These are phyloP conservation scores for Tagetes patula DNA, from an alignment of 129 eudicot genomes.

Conservation along the genomic window DNA sequence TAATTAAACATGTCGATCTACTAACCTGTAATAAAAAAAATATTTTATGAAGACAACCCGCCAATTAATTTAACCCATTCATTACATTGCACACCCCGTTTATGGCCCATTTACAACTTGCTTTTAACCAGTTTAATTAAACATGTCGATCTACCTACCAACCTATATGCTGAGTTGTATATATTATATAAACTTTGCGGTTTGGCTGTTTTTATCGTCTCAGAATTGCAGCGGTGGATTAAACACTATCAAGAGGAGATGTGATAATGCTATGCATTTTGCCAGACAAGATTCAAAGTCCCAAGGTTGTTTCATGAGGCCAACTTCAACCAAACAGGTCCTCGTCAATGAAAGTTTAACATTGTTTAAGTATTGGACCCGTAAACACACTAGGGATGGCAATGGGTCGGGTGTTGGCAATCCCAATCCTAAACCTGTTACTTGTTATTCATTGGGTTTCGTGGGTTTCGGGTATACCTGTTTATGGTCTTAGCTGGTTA, in stretches of 20 bases:
- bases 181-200: constrained; percentile 3
- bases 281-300: constrained; percentile 41
- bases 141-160: too few relatives aligned
- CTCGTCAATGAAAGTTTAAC: not conserved
- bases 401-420: not conserved
- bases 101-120: too few relatives aligned
- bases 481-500: too few relatives aligned
- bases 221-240: constrained; percentile 39
- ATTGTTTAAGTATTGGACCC: not conserved
- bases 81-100: too few relatives aligned
- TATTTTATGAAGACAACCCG: too few relatives aligned
- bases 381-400: not conserved
- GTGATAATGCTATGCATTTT: constrained; percentile 32
- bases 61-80: too few relatives aligned
- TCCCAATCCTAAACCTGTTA: not conserved
- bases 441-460: not conserved
- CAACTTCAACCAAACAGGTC: constrained; percentile 28
- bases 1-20: not conserved
- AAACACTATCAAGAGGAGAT: constrained; percentile 33
- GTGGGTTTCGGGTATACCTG: not conserved
- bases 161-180: not conserved
- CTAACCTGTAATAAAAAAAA: too few relatives aligned
- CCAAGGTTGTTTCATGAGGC: constrained; percentile 42
- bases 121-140: not conserved
- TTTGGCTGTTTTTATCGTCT: constrained; percentile 18